Percentiles rank a stretch among this genome's conserved stretches.
phyloP scores from a whole-genome alignment of 345 rosid species.

The Clarkia xantiana region DNA sequence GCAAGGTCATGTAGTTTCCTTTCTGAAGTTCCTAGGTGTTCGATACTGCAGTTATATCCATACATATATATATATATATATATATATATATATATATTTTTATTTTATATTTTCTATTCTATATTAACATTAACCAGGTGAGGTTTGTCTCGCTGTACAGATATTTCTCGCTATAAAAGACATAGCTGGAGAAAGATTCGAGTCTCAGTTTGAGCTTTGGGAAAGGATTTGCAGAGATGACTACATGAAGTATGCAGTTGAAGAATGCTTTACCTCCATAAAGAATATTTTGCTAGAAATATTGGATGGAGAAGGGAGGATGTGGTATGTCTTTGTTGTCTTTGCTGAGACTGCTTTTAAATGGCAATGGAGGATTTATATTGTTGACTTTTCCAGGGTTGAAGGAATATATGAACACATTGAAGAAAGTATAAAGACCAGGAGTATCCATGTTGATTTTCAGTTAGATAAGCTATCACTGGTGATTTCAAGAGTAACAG shows the following conservation, averaged over 20 bases:
- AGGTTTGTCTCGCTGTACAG: constrained; percentile 19
- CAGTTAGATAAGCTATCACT: constrained; percentile 59
- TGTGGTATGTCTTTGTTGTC: constrained; percentile 40
- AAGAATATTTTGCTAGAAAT: constrained; percentile 52
- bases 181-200: constrained; percentile 56
- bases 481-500: constrained; percentile 65
- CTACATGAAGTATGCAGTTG: constrained; percentile 92
- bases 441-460: constrained; percentile 44
- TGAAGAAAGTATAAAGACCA: constrained; percentile 30
- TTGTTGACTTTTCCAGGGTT: constrained; percentile 39
- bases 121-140: not conserved
- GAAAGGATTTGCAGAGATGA: constrained; percentile 81
- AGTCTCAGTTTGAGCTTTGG: constrained; percentile 72
- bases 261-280: constrained; percentile 60
- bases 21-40: not conserved
- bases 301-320: constrained; percentile 78
- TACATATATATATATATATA: too few relatives aligned
- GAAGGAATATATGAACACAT: constrained; percentile 64
- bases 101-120: not conserved
- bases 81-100: too few relatives aligned
- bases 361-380: not conserved
- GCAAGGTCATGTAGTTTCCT: constrained; percentile 51
- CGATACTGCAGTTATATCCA: too few relatives aligned
- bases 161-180: constrained; percentile 71
- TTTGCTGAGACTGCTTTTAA: not conserved